These are phyloP conservation scores for Podospora australis DNA, from an alignment of 495 filamentous ascomycete species.

Conservation along the genomic window DNA sequence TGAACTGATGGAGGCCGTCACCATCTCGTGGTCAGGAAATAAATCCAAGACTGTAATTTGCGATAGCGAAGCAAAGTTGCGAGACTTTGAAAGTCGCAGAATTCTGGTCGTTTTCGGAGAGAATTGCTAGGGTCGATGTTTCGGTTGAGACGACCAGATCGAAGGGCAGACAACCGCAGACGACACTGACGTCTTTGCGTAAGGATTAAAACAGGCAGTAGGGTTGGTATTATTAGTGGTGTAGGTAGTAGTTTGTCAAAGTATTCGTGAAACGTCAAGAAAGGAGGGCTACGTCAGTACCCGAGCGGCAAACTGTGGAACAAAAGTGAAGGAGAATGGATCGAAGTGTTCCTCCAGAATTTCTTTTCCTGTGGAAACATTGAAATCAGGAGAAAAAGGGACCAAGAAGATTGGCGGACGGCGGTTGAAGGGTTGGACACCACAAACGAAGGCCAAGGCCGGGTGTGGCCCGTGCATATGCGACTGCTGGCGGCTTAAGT, in stretches of 20 bases:
- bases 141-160: too few relatives aligned
- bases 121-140: too few relatives aligned
- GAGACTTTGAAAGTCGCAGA: too few relatives aligned
- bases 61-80: too few relatives aligned
- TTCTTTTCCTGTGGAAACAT: neutral
- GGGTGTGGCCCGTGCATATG: neutral
- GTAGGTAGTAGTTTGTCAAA: conserved; percentile 2
- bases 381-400: neutral
- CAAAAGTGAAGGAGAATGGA: neutral
- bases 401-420: neutral
- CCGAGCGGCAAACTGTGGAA: neutral
- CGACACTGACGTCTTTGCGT: conserved; percentile 7
- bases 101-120: too few relatives aligned
- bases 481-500: too few relatives aligned
- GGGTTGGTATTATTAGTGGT: too few relatives aligned
- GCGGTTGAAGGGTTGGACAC: neutral
- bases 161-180: neutral
- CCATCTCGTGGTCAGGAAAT: neutral
- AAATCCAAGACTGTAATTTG: too few relatives aligned
- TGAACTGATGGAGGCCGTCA: too few relatives aligned
- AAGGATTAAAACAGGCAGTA: too few relatives aligned
- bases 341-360: too few relatives aligned
- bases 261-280: neutral
- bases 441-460: neutral
- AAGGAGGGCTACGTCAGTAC: too few relatives aligned